Base-by-base conservation (phyloP, 352 stramenopile genomes). In the Phytopythium helicoides region DNA sequence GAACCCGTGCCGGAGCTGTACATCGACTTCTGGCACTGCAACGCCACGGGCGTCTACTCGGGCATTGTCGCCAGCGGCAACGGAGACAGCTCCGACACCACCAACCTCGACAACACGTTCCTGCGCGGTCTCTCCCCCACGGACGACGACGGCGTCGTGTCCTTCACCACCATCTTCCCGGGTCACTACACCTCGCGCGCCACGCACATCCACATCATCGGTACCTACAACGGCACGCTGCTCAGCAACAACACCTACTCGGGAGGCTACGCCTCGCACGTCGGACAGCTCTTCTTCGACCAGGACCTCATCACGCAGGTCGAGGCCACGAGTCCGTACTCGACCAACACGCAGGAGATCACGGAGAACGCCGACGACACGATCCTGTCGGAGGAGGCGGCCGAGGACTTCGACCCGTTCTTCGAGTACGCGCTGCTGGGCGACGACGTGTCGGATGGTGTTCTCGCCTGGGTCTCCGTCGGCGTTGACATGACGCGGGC, bases 401-500 rank as follows among this genome's bases (percentile, higher is more conserved):
- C 53, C 8, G 36, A 44, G 18, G 58, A 59, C 28, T 75, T 67
- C 44, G 66, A 75, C 28, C 66, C 66, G 6, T 41, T 75, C 12
- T 40, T 75, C 8, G 46, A 71, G 55, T 75, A 75, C 51, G 66
- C 64, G 33, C 38, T 62, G 22, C 47, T 75, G 49, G 66, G 66
- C 34, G 62, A 71, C 28, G 54, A 34, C 15, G 50, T 72, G 31
- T 38, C 47, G 19, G 62, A 76, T 38, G 66, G 62, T 28, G 46
- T 73, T 15, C 51, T 76, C 50, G 58, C 67, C 22, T 76, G 67
- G 67, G 64, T 76, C 57, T 70, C 66, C 1, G 42, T 72, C 15
- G 66, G 66, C 21, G 56, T 76, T 8, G 66, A 76, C 47, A 61
- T 62, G 55, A 61, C 52, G 15, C 15, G 33, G 1, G 45, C 60